Base-by-base conservation (phyloP, 352 stramenopile species). In the Plasmopara muralis region DNA sequence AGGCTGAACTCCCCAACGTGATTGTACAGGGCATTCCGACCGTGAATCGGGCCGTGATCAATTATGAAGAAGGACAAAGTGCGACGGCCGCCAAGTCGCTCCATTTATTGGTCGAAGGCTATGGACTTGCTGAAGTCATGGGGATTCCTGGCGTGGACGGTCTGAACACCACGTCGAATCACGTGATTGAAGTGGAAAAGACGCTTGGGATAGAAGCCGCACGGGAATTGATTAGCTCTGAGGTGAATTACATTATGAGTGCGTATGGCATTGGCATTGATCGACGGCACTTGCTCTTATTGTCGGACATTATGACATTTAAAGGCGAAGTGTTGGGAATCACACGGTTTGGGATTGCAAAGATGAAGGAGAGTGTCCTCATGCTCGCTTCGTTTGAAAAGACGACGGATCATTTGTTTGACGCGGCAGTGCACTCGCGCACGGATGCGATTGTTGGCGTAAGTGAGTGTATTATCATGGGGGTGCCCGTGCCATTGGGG, bases 261-360 rank as follows among this genome's bases (percentile, higher is more conserved):
- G 93, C 85, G 6, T 99, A 99, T 73, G 97, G 97, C 53, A 98
- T 99, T 50, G 90, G 89, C 47, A 99, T 99, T 57, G 97, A 99
- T 62, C 83, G 81, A 50, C 89, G 97, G n/a, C 97, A 99, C 75
- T 78, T 99, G 63, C 95, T 99, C 74, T 76, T 99, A 39, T 70
- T 99, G 39, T 98, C 95, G 35, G 97, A 99, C 76, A 97, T 99
- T 43, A 99, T 99, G 97, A 99, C 97, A 40, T 99, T 98, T 68
- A 98, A 98, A 72, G 85, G 85, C 37, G 85, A 95, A 43, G 83
- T 90, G 42, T 50, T 95, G 34, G 86, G 76, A 53, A 95, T 93
- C 60, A 95, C 77, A 67, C 95, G 97, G 16, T 99, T 99, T 71
- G 97, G 97, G 67, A 98, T 99, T 50, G 96, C 96, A 35, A 99